Conservation (phyloP, 2,329 filamentous ascomycete genomes). For the Sarocladium kiliense region DNA sequence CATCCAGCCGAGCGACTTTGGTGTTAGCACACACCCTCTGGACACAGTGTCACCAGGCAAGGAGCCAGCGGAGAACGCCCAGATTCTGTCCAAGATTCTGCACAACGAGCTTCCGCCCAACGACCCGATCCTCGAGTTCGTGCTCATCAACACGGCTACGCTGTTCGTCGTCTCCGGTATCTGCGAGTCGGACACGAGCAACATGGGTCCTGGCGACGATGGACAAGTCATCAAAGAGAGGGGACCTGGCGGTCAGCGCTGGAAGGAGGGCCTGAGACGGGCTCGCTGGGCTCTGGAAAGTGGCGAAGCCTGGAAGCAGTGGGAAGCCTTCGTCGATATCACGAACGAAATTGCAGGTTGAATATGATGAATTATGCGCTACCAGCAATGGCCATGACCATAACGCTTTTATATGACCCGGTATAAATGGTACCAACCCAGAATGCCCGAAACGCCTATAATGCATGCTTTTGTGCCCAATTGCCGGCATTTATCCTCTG, state of each 20-base stretch:
- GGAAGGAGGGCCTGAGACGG: slow-evolving; percentile 89
- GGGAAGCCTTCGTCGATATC: slow-evolving; percentile 76
- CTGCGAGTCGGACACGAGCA: slow-evolving; percentile 75
- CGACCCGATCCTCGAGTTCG: slow-evolving; percentile 86
- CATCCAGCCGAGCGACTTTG: slow-evolving; percentile 81
- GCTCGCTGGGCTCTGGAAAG: slow-evolving; percentile 86
- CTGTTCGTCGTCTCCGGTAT: slow-evolving; percentile 81
- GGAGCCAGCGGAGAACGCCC: slow-evolving; percentile 80
- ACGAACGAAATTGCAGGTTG: slow-evolving; percentile 52
- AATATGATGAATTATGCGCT: background rate
- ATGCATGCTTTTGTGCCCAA: no score
- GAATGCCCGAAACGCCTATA: no score
- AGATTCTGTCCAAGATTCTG: slow-evolving; percentile 73
- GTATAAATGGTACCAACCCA: no score
- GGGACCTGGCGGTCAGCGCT: slow-evolving; percentile 79
- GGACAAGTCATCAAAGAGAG: slow-evolving; percentile 75
- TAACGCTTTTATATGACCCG: no score
- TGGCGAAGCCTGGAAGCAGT: slow-evolving; percentile 78
- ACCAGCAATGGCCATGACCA: background rate
- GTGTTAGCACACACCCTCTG: slow-evolving; percentile 69
- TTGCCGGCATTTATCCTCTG: no score
- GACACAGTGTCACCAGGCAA: slow-evolving; percentile 77
- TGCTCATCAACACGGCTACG: slow-evolving; percentile 88
- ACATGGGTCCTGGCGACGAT: slow-evolving; percentile 76
- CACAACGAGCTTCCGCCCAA: slow-evolving; percentile 66